Evolutionary conservation across 2,329 filamentous ascomycete species (phyloP).

Genomic region (Fusarium continuum): DNA sequence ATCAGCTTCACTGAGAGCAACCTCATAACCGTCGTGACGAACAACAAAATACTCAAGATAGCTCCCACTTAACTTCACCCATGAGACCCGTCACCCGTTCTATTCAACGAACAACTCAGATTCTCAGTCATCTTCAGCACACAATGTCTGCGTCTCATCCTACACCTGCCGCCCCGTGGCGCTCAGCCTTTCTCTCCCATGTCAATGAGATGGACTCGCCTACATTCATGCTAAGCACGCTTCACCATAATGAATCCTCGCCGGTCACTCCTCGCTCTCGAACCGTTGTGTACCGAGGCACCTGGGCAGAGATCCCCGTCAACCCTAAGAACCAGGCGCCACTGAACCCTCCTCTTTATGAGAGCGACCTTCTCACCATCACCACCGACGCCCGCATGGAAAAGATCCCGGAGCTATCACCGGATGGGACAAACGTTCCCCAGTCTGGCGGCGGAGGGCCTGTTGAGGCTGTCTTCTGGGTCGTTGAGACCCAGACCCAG

Average conservation of each 20-base stretch:
- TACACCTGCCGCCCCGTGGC: conserved; percentile 60
- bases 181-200: conserved; percentile 61
- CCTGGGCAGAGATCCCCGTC: conserved; percentile 77
- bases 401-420: conserved; percentile 77
- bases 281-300: conserved; percentile 85
- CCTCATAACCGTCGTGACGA: not conserved
- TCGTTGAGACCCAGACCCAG: conserved; percentile 74
- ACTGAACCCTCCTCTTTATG: conserved; percentile 73
- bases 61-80: not conserved
- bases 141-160: conserved; percentile 40
- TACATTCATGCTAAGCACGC: conserved; percentile 61
- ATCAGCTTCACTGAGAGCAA: conserved; percentile 4
- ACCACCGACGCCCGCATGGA: conserved; percentile 91
- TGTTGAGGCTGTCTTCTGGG: conserved; percentile 89
- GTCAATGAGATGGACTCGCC: conserved; percentile 57
- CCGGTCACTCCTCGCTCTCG: conserved; percentile 68
- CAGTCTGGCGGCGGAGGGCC: conserved; percentile 70
- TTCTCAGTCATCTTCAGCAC: conserved; percentile 43
- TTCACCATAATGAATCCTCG: conserved; percentile 52
- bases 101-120: conserved; percentile 41
- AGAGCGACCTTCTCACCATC: conserved; percentile 81
- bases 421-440: conserved; percentile 49
- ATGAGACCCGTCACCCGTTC: conserved; percentile 34
- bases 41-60: not conserved
- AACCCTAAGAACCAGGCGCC: conserved; percentile 78